Conservation (phyloP, 2,329 filamentous ascomycete species). For the Fusarium temperatum region DNA sequence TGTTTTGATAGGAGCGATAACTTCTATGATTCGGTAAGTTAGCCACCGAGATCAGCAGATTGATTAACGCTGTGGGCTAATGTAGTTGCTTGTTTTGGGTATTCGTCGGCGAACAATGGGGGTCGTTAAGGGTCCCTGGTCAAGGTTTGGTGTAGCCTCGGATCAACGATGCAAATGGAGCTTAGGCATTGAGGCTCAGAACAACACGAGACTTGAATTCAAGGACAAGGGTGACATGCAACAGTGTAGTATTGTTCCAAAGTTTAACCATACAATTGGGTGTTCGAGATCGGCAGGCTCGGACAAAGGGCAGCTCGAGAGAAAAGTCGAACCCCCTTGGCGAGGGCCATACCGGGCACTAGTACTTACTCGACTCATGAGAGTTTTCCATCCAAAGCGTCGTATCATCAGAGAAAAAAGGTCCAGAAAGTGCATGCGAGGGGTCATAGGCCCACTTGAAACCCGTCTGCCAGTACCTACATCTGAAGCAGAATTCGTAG, state of each 20-base stretch:
- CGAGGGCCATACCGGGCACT: not conserved
- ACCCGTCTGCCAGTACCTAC: not conserved
- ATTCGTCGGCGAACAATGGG: not conserved
- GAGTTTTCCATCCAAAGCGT: not conserved
- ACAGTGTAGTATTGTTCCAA: not conserved
- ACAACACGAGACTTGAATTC: not conserved
- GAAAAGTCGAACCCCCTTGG: not conserved
- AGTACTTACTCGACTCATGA: not conserved
- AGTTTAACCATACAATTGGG: constrained; percentile 1
- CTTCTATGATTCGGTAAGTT: not conserved
- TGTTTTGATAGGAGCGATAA: constrained; percentile 26
- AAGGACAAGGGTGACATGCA: not conserved
- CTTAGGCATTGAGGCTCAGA: not conserved
- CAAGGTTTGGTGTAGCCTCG: constrained; percentile 7
- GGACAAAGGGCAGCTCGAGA: not conserved
- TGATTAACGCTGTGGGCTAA: not conserved
- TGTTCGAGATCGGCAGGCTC: not conserved
- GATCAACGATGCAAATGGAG: not conserved
- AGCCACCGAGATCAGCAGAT: constrained; percentile 23
- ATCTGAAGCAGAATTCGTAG: not conserved
- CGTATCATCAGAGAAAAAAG: not conserved
- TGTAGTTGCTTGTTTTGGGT: not conserved
- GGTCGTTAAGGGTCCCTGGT: not conserved
- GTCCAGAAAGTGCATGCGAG: not conserved
- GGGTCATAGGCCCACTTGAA: constrained; percentile 1